These are phyloP conservation scores for Mortierella alpina DNA, from an alignment of 192 early-diverging fungal species.

Conservation along the genomic window DNA sequence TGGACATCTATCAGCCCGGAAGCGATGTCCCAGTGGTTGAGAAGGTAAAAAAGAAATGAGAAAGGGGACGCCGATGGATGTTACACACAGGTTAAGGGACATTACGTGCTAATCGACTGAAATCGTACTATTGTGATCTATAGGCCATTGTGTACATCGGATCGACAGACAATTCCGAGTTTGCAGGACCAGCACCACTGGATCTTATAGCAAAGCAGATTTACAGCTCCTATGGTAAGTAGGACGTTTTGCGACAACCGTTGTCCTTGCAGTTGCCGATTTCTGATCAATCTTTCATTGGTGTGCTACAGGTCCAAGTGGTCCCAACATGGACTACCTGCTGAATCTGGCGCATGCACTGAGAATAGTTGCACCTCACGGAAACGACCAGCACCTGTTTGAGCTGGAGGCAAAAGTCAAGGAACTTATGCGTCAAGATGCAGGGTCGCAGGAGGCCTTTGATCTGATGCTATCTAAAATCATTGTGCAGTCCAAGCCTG, in stretches of 20 bases:
- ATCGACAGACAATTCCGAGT: slow-evolving; percentile 79
- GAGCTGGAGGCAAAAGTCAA: slow-evolving; percentile 67
- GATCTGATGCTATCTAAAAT: slow-evolving; percentile 31
- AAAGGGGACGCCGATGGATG: neutral
- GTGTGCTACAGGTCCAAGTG: slow-evolving; percentile 67
- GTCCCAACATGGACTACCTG: slow-evolving; percentile 77
- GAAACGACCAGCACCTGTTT: slow-evolving; percentile 69
- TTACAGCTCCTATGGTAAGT: slow-evolving; percentile 63
- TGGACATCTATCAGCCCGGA: slow-evolving; percentile 68
- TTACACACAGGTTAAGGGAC: neutral
- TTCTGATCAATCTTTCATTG: neutral
- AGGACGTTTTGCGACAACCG: neutral
- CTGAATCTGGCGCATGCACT: slow-evolving; percentile 72
- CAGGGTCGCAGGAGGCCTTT: slow-evolving; percentile 43
- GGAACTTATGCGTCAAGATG: slow-evolving; percentile 39
- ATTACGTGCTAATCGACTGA: neutral
- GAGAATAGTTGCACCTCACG: slow-evolving; percentile 59
- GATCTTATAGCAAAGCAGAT: slow-evolving; percentile 76
- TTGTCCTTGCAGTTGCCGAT: neutral
- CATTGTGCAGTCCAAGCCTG: slow-evolving; percentile 39
- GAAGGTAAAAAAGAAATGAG: slow-evolving; percentile 50
- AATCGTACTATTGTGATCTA: neutral
- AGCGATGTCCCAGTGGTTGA: slow-evolving; percentile 56
- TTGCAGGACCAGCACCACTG: slow-evolving; percentile 74
- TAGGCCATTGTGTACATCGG: slow-evolving; percentile 86